Percentiles rank a stretch among this genome's conserved stretches.
Conservation (phyloP, 495 filamentous ascomycete genomes). For the Lophiotrema nucula region DNA sequence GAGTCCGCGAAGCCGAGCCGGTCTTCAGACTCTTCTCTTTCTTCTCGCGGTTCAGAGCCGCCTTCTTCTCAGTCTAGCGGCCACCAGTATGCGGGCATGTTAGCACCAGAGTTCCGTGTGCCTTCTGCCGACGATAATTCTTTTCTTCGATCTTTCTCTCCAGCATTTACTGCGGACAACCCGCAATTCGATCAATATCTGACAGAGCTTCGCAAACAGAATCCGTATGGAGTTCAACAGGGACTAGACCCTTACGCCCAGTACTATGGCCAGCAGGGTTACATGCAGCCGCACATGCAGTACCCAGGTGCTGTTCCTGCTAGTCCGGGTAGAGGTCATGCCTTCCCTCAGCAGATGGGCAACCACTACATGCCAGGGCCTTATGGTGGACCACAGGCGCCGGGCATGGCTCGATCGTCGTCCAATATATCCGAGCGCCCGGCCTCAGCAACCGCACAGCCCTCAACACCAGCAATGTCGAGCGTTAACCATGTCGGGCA, state of each 20-base stretch:
- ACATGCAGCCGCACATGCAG: conserved; percentile 48
- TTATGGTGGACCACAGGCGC: conserved; percentile 56
- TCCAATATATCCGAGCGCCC: conserved; percentile 82
- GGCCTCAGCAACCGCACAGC: conserved; percentile 72
- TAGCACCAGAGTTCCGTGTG: conserved; percentile 18
- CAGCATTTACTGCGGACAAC: conserved; percentile 66
- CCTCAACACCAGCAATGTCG: conserved; percentile 57
- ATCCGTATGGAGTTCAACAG: conserved; percentile 45
- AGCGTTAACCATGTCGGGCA: conserved; percentile 48
- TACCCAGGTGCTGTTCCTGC: conserved; percentile 35
- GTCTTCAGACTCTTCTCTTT: conserved; percentile 42
- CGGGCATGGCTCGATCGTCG: conserved; percentile 76
- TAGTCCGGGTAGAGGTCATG: conserved; percentile 36
- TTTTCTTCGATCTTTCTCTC: conserved; percentile 40
- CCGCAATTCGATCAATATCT: conserved; percentile 70
- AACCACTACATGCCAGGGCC: conserved; percentile 46
- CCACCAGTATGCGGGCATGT: no score
- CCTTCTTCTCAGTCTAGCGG: background rate
- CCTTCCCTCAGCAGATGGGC: conserved; percentile 31
- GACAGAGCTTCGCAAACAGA: conserved; percentile 58
- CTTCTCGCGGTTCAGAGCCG: conserved; percentile 38
- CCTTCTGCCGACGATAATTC: conserved; percentile 38
- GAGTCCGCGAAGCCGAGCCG: background rate
- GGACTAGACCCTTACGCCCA: conserved; percentile 38
- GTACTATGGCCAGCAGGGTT: conserved; percentile 46